Percentiles rank a stretch among this genome's conserved stretches.
Evolutionary conservation across 2,329 filamentous ascomycete genomes (phyloP).

Genomic region (Claviceps humidiphila): DNA sequence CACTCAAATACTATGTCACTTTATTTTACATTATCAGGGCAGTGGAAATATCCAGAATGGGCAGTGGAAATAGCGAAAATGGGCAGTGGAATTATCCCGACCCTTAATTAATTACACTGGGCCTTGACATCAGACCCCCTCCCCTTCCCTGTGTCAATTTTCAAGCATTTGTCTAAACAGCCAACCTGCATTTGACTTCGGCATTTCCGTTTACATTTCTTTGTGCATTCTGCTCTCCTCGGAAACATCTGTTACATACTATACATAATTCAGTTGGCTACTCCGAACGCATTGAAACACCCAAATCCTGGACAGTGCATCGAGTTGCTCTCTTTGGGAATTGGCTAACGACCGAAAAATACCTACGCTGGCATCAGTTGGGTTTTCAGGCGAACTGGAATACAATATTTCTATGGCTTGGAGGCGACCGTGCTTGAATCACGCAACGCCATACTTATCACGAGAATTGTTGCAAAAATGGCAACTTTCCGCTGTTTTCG

Average conservation of each 20-base stretch:
- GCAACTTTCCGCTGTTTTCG: constrained; percentile 76
- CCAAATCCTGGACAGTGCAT: not conserved
- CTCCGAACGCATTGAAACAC: not conserved
- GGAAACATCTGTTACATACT: not conserved
- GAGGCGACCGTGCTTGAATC: not conserved
- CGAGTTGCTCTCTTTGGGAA: not conserved
- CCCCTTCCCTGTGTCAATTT: no score
- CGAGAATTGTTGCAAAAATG: constrained; percentile 34
- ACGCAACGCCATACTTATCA: no score
- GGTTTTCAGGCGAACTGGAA: not conserved
- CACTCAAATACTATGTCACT: no score
- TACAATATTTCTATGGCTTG: not conserved
- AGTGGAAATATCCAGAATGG: no score
- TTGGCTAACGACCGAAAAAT: not conserved
- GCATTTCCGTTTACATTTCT: not conserved
- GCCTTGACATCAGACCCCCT: not conserved
- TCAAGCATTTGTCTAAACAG: not conserved
- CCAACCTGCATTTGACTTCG: no score
- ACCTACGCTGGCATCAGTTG: not conserved
- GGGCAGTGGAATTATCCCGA: no score
- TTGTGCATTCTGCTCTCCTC: not conserved
- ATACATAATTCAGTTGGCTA: not conserved
- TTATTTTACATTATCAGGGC: no score
- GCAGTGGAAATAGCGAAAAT: no score
- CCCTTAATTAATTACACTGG: not conserved